Percentiles rank a stretch among this genome's conserved stretches.
Evolutionary conservation across 805 yeast species (phyloP).

Genomic region (Zygoascus flipseniorum): DNA sequence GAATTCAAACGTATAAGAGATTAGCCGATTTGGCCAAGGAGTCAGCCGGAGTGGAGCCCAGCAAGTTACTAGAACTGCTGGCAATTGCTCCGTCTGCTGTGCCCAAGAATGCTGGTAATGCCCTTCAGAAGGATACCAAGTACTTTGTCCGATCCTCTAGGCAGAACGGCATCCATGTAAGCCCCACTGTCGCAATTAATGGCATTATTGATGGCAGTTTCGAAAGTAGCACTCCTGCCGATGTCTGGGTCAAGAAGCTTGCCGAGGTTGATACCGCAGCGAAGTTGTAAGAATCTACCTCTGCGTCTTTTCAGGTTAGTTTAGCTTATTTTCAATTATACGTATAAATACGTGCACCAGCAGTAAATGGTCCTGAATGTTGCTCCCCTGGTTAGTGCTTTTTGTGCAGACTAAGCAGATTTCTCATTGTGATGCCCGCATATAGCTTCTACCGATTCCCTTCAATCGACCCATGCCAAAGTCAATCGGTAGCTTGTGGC

Average conservation of each 20-base stretch:
- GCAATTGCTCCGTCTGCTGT: conserved; percentile 21
- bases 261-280: conserved; percentile 5
- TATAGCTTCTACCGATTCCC: too few relatives aligned
- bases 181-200: conserved; percentile 68
- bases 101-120: conserved; percentile 48
- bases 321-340: too few relatives aligned
- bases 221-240: conserved; percentile 53
- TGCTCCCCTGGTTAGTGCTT: too few relatives aligned
- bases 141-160: conserved; percentile 66
- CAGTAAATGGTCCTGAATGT: too few relatives aligned
- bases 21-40: conserved; percentile 42
- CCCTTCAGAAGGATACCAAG: conserved; percentile 54
- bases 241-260: conserved; percentile 32
- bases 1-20: conserved; percentile 47
- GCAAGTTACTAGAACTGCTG: conserved; percentile 29
- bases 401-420: too few relatives aligned
- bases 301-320: too few relatives aligned
- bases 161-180: conserved; percentile 74
- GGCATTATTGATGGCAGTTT: conserved; percentile 53
- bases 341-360: too few relatives aligned
- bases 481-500: too few relatives aligned
- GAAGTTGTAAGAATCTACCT: neutral
- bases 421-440: too few relatives aligned
- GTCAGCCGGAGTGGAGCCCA: conserved; percentile 32
- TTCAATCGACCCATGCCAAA: too few relatives aligned